These are phyloP conservation scores for Leccinum fallax DNA, from an alignment of 1,284 basidiomycete genomes.

Conservation along the genomic window DNA sequence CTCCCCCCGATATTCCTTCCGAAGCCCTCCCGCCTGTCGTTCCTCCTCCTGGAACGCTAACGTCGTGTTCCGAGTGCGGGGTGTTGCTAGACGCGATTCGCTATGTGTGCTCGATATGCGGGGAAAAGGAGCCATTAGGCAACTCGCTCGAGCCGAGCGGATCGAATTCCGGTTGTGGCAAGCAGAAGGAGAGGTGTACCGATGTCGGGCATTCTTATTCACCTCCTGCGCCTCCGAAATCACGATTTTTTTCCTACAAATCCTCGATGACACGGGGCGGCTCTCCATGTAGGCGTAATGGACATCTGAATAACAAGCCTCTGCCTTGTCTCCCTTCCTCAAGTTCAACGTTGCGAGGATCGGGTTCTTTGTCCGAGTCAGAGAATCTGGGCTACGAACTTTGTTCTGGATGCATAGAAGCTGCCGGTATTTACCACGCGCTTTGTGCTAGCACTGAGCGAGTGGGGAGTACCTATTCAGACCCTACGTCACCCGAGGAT, in stretches of 20 bases:
- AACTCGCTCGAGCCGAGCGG: slow-evolving; percentile 9
- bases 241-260: slow-evolving; percentile 40
- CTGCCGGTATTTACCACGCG: slow-evolving; percentile 76
- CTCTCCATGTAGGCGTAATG: slow-evolving; percentile 18
- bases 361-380: slow-evolving; percentile 18
- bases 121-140: slow-evolving; percentile 60
- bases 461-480: slow-evolving; percentile 41
- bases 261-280: slow-evolving; percentile 33
- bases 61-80: slow-evolving; percentile 85
- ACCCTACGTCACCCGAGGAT: slow-evolving; percentile 50
- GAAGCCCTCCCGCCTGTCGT: slow-evolving; percentile 52
- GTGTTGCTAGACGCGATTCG: slow-evolving; percentile 73
- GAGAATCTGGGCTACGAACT: slow-evolving; percentile 72
- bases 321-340: slow-evolving; percentile 42
- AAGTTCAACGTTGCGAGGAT: slow-evolving; percentile 18
- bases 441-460: slow-evolving; percentile 58
- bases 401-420: slow-evolving; percentile 76
- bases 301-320: slow-evolving; percentile 41
- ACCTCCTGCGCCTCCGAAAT: slow-evolving; percentile 25
- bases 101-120: slow-evolving; percentile 86
- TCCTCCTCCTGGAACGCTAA: slow-evolving; percentile 67
- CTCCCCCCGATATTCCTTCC: slow-evolving; percentile 46
- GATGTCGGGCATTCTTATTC: slow-evolving; percentile 27
- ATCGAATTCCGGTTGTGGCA: slow-evolving; percentile 20
- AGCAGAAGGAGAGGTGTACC: slow-evolving; percentile 40